A percentile compares a stretch with the other conserved stretches of the same genome.
These are phyloP conservation scores for Jatropha multifida DNA, from an alignment of 441 rosid genomes.

Conservation along the genomic window DNA sequence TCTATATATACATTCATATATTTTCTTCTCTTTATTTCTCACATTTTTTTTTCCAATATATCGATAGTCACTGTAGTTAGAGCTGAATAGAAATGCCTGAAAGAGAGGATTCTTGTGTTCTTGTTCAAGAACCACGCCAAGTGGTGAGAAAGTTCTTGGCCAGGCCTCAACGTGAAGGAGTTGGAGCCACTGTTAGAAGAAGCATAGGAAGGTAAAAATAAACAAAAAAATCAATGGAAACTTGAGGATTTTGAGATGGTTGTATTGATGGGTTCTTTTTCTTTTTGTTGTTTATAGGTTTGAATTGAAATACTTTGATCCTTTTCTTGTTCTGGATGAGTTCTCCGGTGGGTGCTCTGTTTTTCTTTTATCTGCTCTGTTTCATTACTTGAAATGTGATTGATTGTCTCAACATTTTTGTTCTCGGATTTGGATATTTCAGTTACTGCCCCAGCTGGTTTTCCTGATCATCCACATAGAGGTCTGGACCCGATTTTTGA, in stretches of 20 bases:
- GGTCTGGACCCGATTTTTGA: constrained; percentile 38
- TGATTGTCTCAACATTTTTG: background rate
- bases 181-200: constrained; percentile 81
- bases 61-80: background rate
- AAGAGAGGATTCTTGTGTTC: constrained; percentile 17
- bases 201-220: constrained; percentile 74
- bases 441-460: constrained; percentile 87
- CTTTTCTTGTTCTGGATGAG: constrained; percentile 85
- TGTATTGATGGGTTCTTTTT: constrained; percentile 21
- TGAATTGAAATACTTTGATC: constrained; percentile 83
- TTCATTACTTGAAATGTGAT: background rate
- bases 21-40: constrained; percentile 18
- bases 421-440: constrained; percentile 22
- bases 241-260: constrained; percentile 13
- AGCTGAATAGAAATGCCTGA: constrained; percentile 28
- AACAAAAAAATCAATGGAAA: background rate
- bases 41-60: background rate
- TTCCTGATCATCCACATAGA: constrained; percentile 97
- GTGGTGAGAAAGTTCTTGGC: constrained; percentile 79
- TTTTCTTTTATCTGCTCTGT: background rate
- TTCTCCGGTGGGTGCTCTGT: constrained; percentile 67
- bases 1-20: constrained; percentile 27
- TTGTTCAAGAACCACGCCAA: constrained; percentile 39
- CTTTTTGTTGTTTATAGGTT: constrained; percentile 44
- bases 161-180: constrained; percentile 80